These are phyloP conservation scores for Gossypium schwendimanii DNA, from an alignment of 441 rosid species.

Conservation along the genomic window DNA sequence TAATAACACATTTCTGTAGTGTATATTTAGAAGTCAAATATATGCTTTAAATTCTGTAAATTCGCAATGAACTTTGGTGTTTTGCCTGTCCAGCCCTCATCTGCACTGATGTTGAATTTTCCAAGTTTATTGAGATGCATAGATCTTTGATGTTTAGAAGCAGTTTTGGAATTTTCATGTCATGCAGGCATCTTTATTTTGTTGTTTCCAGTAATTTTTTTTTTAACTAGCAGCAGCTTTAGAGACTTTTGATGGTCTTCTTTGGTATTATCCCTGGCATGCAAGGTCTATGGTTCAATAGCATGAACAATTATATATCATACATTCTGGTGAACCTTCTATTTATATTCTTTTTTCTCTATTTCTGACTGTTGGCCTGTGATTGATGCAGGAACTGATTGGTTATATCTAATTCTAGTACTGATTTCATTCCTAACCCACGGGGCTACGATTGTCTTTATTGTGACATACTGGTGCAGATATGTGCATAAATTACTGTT, in stretches of 20 bases:
- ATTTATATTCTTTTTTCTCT: background rate
- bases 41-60: background rate
- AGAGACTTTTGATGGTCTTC: background rate
- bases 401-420: constrained; percentile 11
- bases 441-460: constrained; percentile 13
- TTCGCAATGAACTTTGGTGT: background rate
- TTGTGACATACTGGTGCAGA: constrained; percentile 20
- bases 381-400: constrained; percentile 27
- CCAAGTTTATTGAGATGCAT: background rate
- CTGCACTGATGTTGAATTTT: background rate
- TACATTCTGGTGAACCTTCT: background rate
- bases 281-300: background rate
- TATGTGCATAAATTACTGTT: constrained; percentile 25
- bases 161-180: background rate
- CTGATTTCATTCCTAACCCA: constrained; percentile 11
- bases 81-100: background rate
- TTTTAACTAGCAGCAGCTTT: background rate
- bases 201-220: background rate
- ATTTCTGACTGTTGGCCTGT: constrained; percentile 2
- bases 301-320: background rate
- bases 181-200: background rate
- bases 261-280: background rate
- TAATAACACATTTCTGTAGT: background rate
- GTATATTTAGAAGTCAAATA: background rate
- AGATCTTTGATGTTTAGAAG: background rate